Conservation (phyloP, 768 basidiomycete species). For the Rhizopogon vulgaris region DNA sequence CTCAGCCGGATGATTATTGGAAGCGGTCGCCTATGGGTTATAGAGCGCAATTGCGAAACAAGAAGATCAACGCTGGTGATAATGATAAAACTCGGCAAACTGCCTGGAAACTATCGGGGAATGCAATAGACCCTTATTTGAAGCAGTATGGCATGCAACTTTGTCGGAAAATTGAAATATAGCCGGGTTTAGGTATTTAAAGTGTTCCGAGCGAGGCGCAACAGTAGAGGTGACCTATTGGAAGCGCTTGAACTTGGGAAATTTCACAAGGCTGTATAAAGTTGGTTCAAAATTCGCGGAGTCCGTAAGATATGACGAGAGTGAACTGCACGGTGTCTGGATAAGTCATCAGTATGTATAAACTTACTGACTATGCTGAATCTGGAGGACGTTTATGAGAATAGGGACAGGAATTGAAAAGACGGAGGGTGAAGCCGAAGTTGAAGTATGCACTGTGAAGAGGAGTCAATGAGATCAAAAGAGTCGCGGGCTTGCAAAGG, state of each 20-base stretch:
- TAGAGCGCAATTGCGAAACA: neutral
- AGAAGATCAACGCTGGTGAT: neutral
- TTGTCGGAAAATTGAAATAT: neutral
- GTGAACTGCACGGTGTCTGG: neutral
- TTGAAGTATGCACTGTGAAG: neutral
- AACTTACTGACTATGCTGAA: neutral
- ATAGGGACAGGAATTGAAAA: neutral
- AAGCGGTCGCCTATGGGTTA: neutral
- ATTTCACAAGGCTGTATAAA: neutral
- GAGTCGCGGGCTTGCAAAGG: neutral
- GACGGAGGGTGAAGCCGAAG: neutral
- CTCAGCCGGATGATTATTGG: neutral
- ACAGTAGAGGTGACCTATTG: neutral
- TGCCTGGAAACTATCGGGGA: neutral
- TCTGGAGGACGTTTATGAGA: neutral
- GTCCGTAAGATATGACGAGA: constrained; percentile 1
- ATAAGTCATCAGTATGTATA: neutral
- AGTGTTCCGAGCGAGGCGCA: neutral
- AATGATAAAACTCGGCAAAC: neutral
- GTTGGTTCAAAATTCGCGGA: neutral
- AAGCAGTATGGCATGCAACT: neutral
- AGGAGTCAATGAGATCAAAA: neutral
- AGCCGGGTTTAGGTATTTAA: neutral
- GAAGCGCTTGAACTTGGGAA: neutral
- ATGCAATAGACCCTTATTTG: neutral